A percentile compares a stretch with the other conserved stretches of the same genome.
These are phyloP conservation scores for Tulasnella sp. DNA, from an alignment of 768 basidiomycete genomes.

Conservation along the genomic window DNA sequence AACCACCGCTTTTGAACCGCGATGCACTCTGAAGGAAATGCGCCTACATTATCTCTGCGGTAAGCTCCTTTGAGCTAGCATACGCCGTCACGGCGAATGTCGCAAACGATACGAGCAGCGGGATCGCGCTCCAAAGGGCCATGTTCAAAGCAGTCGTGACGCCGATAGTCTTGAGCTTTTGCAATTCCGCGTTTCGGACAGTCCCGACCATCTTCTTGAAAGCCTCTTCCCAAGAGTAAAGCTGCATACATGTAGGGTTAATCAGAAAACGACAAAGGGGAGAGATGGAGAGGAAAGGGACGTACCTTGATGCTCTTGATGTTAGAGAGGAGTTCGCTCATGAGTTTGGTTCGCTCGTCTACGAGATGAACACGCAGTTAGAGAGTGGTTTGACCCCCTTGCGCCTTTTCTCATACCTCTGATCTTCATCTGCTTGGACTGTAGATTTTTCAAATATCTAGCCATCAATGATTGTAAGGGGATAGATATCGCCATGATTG, in stretches of 20 bases:
- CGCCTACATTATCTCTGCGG: conserved; percentile 61
- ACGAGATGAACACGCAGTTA: neutral
- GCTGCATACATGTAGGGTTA: too few relatives aligned
- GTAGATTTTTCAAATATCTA: conserved; percentile 56
- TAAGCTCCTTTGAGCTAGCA: conserved; percentile 56
- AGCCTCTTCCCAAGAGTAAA: conserved; percentile 92
- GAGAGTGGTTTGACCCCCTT: neutral
- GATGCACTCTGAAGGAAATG: conserved; percentile 55
- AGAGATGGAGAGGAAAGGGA: too few relatives aligned
- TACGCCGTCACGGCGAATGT: conserved; percentile 67
- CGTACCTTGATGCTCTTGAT: conserved; percentile 63
- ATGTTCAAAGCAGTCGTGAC: conserved; percentile 53
- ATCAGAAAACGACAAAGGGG: too few relatives aligned
- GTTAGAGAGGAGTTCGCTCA: conserved; percentile 89
- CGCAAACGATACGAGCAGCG: conserved; percentile 52
- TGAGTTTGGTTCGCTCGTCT: conserved; percentile 37
- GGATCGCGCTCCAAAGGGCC: conserved; percentile 47
- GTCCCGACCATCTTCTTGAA: conserved; percentile 71
- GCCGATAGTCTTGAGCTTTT: conserved; percentile 74
- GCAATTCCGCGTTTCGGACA: conserved; percentile 74
- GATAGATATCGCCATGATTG: conserved; percentile 73
- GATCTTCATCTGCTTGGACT: conserved; percentile 88
- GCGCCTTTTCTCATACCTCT: conserved; percentile 27
- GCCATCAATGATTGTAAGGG: conserved; percentile 70
- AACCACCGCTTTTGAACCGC: conserved; percentile 50